Evolutionary conservation across 345 rosid species (phyloP).

Genomic region (Eucalyptus polyanthemos): DNA sequence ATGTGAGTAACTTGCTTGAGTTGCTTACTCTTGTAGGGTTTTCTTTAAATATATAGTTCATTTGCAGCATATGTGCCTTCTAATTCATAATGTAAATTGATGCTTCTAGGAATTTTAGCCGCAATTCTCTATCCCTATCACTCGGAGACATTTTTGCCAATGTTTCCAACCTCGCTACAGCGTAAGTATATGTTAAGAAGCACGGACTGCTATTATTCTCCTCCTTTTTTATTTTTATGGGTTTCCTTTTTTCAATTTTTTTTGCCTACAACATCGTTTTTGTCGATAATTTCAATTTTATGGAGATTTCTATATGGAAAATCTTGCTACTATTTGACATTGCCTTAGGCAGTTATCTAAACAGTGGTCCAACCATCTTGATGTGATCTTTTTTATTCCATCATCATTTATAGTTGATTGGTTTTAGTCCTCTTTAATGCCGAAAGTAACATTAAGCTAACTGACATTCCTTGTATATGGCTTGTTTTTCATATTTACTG

Average conservation of each 20-base stretch:
- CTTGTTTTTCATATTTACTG: not conserved
- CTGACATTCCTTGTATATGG: not conserved
- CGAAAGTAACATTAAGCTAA: not conserved
- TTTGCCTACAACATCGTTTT: not conserved
- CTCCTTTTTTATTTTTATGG: too few relatives aligned
- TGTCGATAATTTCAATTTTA: not conserved
- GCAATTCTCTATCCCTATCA: slow-evolving; percentile 57
- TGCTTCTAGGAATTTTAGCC: slow-evolving; percentile 61
- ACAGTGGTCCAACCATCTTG: not conserved
- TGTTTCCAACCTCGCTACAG: slow-evolving; percentile 35
- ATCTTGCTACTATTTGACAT: not conserved
- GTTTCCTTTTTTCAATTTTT: not conserved
- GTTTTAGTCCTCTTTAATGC: not conserved
- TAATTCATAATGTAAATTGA: not conserved
- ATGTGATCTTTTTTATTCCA: not conserved
- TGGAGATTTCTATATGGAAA: not conserved
- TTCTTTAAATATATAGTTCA: not conserved
- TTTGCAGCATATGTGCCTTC: not conserved
- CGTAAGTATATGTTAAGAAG: slow-evolving; percentile 34
- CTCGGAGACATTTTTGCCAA: slow-evolving; percentile 60
- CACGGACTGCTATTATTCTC: not conserved
- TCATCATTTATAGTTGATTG: not conserved
- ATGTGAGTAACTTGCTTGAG: slow-evolving; percentile 44
- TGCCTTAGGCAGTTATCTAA: not conserved
- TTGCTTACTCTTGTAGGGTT: not conserved